Evolutionary conservation across 192 early-diverging fungal species (phyloP).

Genomic region (Backusella circina): DNA sequence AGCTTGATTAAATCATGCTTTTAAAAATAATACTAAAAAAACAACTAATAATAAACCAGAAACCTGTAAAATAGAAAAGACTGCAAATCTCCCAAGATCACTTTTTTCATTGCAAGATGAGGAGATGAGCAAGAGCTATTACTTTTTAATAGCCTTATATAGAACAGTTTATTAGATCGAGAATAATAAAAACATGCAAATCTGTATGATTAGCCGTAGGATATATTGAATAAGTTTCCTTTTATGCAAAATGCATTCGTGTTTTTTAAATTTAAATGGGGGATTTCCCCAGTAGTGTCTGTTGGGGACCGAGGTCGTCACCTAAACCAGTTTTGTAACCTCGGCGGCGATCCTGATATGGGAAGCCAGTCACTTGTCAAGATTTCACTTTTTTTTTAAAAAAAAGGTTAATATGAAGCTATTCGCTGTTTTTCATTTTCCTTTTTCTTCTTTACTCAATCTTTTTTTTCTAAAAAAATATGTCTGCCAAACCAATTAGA

Average conservation of each 20-base stretch:
- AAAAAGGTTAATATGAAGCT: neutral
- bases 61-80: neutral
- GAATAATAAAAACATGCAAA: neutral
- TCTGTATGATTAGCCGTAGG: neutral
- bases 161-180: neutral
- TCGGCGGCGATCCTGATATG: slow-evolving; percentile 10
- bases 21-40: neutral
- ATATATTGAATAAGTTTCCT: neutral
- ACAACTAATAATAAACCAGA: neutral
- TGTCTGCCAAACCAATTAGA: slow-evolving; percentile 33
- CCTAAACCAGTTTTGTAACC: slow-evolving; percentile 12
- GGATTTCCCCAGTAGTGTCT: neutral
- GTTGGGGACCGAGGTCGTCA: slow-evolving; percentile 1
- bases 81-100: neutral
- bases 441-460: neutral
- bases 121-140: neutral
- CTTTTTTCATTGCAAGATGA: neutral
- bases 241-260: neutral
- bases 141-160: neutral
- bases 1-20: neutral
- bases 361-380: slow-evolving; percentile 1
- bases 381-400: neutral
- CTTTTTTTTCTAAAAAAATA: slow-evolving; percentile 14
- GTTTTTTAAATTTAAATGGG: neutral
- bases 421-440: neutral